Base-by-base conservation (phyloP, 78 protist species). In the Dictyostelium brefeldianum region DNA sequence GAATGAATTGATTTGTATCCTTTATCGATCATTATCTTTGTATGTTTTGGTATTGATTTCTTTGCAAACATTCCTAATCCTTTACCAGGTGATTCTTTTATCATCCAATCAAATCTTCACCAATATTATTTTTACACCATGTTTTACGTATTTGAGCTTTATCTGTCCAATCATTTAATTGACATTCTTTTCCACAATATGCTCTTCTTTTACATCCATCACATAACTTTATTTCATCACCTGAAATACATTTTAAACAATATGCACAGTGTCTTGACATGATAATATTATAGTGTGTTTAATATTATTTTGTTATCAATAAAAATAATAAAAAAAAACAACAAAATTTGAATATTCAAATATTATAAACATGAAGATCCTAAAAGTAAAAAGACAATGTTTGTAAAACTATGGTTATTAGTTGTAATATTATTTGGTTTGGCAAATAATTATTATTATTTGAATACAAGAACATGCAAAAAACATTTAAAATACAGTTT, bases 51-150 rank as follows among this genome's bases (percentile, higher is more conserved):
- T 43, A 80, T 11, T 0, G 46, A 11, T 36, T 74, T 56, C 15
- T 80, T 80, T 3, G 85, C 71, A 59, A 80, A 80, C 6, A 80
- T 75, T 41, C 85, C 85, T 5, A 80, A 22, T 11, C 85, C 85
- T 43, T 80, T 80, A 27, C 56, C 71, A 18, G 12, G 56, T 9
- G 85, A 41, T 12, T 80, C 77, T 36, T 51, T 56, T 2, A 80
- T n/a, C 46, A 59, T 75, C 85, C 85, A 80, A 43, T 80, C 85
- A 5, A 80, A 43, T 80, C 85, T 62, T 80, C 85, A 41, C 85
- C 64, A 20, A 80, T 59, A n/a, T 80, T 27, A 14, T 80, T 75
- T 46, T 80, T 80, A 22, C 74, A 80, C 85, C 85, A 80, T 43
- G 5, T 15, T 22, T 80, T 80, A 41, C 62, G 85, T 4, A 31